Evolutionary conservation across 148 eudicot genomes (phyloP), one percentile per base, ranked within the genome.

Genomic region (Euryodendron excelsum): DNA sequence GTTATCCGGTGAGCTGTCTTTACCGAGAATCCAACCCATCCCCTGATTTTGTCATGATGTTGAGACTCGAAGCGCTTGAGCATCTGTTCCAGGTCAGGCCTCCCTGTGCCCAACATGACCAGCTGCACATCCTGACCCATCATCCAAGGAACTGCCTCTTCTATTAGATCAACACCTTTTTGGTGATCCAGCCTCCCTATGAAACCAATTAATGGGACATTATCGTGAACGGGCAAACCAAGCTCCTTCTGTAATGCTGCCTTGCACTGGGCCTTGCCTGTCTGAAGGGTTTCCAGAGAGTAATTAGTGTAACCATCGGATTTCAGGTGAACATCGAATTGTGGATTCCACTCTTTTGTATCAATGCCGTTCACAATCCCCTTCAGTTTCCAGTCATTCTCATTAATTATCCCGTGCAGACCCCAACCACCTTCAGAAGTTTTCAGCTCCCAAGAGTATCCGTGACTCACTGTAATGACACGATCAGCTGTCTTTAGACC

Each of bases 391-490:
- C 99, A 96, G 73, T 92, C 93, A 10, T 81, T 92, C 75, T 96
- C 99, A 13, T 87, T 93, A 21, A 93, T 92, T 80, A 93, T 86
- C 15, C 82, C 81, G 64, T 92, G 89, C 66, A 96, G 85, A 67
- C 99, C 99, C 99, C 99, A 96, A 27, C 99, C 99, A 12, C 99
- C 99, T 78, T 93, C 98, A 5, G 72, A 61, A 4, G 99, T 96
- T 84, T 89, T 96, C 41, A 96, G 83, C 85, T 96, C 99, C 99
- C 98, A 82, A 9, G 99, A 86, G 77, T 96, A 96, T 41, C 98
- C 98, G 59, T 96, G 98, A 77, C 99, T 96, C 59, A 96, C 99
- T 5, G 99, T 93, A 45, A 96, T 92, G 17, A 93, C 79, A 47
- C 98, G 98, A 61, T 96, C 99, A 20, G 98, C 99, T 3, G 91